Conservation (phyloP, 345 rosid species). For the Salix udensis region DNA sequence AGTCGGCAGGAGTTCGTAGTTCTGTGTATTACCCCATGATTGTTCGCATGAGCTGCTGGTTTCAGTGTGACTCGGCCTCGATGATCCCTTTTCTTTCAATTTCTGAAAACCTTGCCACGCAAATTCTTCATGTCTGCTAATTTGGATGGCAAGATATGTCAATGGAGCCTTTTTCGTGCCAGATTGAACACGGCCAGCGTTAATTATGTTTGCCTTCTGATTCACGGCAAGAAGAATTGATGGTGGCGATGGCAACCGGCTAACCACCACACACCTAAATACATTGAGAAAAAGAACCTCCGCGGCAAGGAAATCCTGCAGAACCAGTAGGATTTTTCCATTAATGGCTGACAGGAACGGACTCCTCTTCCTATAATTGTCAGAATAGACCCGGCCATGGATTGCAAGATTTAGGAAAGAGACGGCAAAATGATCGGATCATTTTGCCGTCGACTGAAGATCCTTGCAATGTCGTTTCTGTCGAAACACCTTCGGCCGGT, state of each 20-base stretch:
- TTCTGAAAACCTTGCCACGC: not conserved
- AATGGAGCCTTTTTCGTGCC: not conserved
- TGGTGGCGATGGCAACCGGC: not conserved
- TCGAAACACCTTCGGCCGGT: not conserved
- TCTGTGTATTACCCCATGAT: not conserved
- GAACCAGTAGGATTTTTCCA: too few species aligned
- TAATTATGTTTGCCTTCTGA: not conserved
- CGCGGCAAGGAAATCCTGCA: not conserved
- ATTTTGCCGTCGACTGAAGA: not conserved
- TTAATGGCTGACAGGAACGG: not conserved
- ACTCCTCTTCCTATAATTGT: not conserved
- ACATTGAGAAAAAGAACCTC: not conserved
- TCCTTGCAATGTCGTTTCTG: not conserved
- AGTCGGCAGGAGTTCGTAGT: too few species aligned
- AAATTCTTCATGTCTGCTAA: not conserved
- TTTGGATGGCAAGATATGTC: not conserved
- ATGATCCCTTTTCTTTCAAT: not conserved
- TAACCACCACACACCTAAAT: not conserved
- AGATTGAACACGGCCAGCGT: not conserved
- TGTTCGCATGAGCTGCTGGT: not conserved
- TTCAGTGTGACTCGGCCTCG: not conserved
- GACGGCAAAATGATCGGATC: not conserved
- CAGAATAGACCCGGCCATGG: not conserved
- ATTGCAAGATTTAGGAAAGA: too few species aligned
- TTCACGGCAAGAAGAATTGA: not conserved